A percentile compares a stretch with the other conserved stretches of the same genome.
phyloP scores from a whole-genome alignment of 1,139 yeast species.

The Hemisphaericaspora lyxosophila region DNA sequence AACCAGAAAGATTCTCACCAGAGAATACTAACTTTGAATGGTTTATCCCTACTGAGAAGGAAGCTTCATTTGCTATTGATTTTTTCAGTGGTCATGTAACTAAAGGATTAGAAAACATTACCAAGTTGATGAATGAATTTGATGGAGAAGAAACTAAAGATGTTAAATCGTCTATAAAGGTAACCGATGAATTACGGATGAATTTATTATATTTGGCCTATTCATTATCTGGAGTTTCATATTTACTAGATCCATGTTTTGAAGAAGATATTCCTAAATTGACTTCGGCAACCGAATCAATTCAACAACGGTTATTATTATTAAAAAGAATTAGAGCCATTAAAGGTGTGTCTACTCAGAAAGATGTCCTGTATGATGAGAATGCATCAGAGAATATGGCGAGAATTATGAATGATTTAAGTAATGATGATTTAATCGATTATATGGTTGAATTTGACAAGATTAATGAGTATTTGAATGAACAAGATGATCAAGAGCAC shows the following conservation, averaged over 20 bases:
- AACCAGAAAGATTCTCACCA: conserved; percentile 34
- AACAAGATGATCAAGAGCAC: conserved; percentile 2
- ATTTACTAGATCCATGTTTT: conserved; percentile 68
- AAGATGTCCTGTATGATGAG: conserved; percentile 24
- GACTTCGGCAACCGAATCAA: conserved; percentile 33
- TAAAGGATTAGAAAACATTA: conserved; percentile 44
- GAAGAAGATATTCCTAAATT: conserved; percentile 47
- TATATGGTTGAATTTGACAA: conserved; percentile 20
- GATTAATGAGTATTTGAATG: conserved; percentile 8
- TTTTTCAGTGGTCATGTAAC: conserved; percentile 54
- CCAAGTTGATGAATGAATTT: conserved; percentile 32
- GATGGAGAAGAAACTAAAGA: conserved; percentile 19
- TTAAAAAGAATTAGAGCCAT: conserved; percentile 34
- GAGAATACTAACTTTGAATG: conserved; percentile 62
- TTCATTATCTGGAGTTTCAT: conserved; percentile 71
- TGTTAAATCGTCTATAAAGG: conserved; percentile 20
- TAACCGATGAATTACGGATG: conserved; percentile 53
- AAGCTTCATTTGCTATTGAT: conserved; percentile 61
- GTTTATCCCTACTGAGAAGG: conserved; percentile 66
- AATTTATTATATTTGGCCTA: conserved; percentile 59
- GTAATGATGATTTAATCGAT: conserved; percentile 19
- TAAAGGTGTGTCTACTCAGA: conserved; percentile 19
- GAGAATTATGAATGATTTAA: conserved; percentile 41
- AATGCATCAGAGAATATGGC: conserved; percentile 38
- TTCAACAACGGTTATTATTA: conserved; percentile 34